Evolutionary conservation across 1,139 yeast species (phyloP), one percentile per base, ranked within the genome.

Genomic region (Spathaspora jeffriesii): DNA sequence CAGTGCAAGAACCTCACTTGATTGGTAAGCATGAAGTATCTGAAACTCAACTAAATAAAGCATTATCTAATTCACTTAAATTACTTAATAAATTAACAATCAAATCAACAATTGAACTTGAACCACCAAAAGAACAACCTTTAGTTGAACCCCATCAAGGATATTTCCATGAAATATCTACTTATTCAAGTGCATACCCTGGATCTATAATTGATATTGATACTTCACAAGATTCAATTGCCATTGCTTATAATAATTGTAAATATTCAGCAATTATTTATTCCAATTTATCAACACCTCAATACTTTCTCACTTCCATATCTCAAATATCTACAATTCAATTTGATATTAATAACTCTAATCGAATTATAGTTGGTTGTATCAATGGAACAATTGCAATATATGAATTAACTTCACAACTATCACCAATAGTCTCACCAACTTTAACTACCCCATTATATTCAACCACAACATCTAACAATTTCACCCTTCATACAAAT

Each of bases 311-410:
- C 43, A 65, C 69, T 17, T 59, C 70, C 48, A 50, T 67, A 5
- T 58, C 75, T 1, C 67, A 82, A 0, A 75, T 80, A 10, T 70
- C 81, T 7, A 68, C 68, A 31, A 65, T 83, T n/a, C 57, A 56
- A 40, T 70, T 73, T 44, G 79, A 71, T 46, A 52, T 50, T 14
- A 47, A 76, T 13, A 65, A 61, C 30, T 56, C 62, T 3, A 50
- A 56, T 23, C 63, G 67, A 43, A 53, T 74, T 1, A 62, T 73
- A 25, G 79, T 72, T 3, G 78, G 79, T 1, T 55, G 70, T 18
- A 49, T 53, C 1, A 68, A 68, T 49, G 80, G 79, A 0, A 64
- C 62, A 25, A 49, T 75, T 1, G 74, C 67, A 15, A 62, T 73
- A 25, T 75, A 79, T 79, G 76, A 73, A 47, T 53, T 72, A 22